Conservation (phyloP, 1,284 basidiomycete genomes). For the Exobasidium rhododendri region DNA sequence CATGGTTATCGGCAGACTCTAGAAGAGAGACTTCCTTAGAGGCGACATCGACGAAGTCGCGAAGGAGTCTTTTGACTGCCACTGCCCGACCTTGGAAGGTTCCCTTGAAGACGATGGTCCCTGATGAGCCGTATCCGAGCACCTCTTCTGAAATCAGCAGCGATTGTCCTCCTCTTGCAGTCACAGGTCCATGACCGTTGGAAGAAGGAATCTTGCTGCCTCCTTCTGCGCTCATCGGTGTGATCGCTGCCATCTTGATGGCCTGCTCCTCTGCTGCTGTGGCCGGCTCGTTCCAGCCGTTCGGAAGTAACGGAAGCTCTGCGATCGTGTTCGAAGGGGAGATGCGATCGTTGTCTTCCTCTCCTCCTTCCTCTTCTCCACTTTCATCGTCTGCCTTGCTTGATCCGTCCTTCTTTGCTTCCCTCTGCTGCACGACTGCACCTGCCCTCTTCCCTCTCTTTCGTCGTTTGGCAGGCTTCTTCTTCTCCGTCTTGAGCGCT, state of each 20-base stretch:
- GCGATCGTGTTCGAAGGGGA: not conserved
- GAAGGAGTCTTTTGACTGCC: conserved; percentile 90
- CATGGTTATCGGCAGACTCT: conserved; percentile 91
- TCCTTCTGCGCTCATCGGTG: conserved; percentile 8
- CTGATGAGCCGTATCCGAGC: conserved; percentile 85
- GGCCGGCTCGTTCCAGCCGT: conserved; percentile 8
- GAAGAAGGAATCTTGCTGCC: conserved; percentile 1
- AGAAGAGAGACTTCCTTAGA: conserved; percentile 89
- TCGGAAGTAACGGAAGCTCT: not conserved
- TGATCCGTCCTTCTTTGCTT: conserved; percentile 20
- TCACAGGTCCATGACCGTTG: conserved; percentile 6
- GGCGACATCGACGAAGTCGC: conserved; percentile 92
- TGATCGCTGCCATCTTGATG: conserved; percentile 25
- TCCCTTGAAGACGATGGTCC: conserved; percentile 89
- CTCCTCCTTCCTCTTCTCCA: conserved; percentile 29
- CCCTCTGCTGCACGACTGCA: not conserved
- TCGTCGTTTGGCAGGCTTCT: conserved; percentile 12
- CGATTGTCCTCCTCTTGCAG: conserved; percentile 18
- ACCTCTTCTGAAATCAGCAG: conserved; percentile 48
- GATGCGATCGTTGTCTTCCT: conserved; percentile 18
- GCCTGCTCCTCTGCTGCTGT: conserved; percentile 20
- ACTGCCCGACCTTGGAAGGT: conserved; percentile 92
- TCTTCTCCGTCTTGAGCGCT: conserved; percentile 9
- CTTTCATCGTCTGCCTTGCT: conserved; percentile 18
- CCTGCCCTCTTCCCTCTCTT: conserved; percentile 18